Evolutionary conservation across 2,329 filamentous ascomycete genomes (phyloP).

Genomic region (Fusarium nelsonii): DNA sequence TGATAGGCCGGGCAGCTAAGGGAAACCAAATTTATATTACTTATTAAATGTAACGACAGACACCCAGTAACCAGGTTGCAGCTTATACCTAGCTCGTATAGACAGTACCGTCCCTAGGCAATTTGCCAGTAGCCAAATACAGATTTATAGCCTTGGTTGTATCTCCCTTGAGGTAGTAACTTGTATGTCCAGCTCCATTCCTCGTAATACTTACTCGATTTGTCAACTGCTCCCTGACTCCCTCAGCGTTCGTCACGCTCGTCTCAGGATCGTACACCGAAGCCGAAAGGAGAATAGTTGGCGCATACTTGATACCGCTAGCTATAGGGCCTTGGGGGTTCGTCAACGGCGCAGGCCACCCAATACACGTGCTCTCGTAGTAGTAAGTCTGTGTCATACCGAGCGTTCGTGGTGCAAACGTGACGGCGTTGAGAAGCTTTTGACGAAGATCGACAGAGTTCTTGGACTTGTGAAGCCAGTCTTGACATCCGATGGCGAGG

Average conservation of each 20-base stretch:
- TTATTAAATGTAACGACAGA: neutral
- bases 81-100: conserved; percentile 24
- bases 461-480: conserved; percentile 36
- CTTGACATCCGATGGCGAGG: conserved; percentile 44
- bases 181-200: conserved; percentile 45
- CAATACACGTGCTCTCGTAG: conserved; percentile 35
- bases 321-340: conserved; percentile 33
- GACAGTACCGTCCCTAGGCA: conserved; percentile 41
- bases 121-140: conserved; percentile 37
- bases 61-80: too few relatives aligned
- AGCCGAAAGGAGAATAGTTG: conserved; percentile 34
- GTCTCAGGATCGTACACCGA: conserved; percentile 41
- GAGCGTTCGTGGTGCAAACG: conserved; percentile 35
- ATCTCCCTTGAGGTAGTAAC: conserved; percentile 34
- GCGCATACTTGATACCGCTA: conserved; percentile 3
- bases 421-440: conserved; percentile 15
- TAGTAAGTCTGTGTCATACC: conserved; percentile 35
- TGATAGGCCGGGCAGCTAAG: neutral
- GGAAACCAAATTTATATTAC: neutral
- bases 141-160: conserved; percentile 41
- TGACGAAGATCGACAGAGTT: conserved; percentile 28
- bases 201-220: conserved; percentile 42
- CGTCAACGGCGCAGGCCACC: conserved; percentile 39
- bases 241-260: conserved; percentile 38
- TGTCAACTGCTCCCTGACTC: conserved; percentile 38